Conservation (phyloP, 257 asterid genomes). For the Knoxia roxburghii region DNA sequence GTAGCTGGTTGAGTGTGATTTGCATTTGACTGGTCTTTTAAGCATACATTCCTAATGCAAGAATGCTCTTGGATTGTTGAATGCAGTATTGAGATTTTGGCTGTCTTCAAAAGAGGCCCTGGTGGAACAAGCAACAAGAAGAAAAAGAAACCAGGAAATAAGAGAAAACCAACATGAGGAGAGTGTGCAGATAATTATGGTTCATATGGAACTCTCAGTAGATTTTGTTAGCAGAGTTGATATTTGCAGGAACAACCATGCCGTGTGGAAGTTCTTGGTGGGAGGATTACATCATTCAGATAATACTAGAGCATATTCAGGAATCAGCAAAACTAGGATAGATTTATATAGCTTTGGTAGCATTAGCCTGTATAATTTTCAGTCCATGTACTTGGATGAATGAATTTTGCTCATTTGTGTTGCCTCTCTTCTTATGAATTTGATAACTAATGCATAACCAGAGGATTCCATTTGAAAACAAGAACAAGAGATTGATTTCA, state of each 20-base stretch:
- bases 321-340: not conserved
- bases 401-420: constrained; percentile 4
- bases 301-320: not conserved
- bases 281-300: not conserved
- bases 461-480: not conserved
- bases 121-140: constrained; percentile 38
- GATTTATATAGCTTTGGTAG: not conserved
- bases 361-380: too few species aligned
- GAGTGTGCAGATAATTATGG: not conserved
- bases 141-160: constrained; percentile 54
- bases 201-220: not conserved
- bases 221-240: not conserved
- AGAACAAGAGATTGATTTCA: not conserved
- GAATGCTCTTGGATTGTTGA: constrained; percentile 13
- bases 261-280: not conserved
- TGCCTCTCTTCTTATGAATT: not conserved
- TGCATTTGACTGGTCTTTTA: not conserved
- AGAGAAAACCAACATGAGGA: constrained; percentile 32
- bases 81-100: constrained; percentile 85
- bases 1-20: not conserved
- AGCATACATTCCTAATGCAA: not conserved
- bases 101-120: constrained; percentile 69
- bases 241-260: constrained; percentile 2
- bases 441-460: too few species aligned
- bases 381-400: not conserved